phyloP scores from a whole-genome alignment of 306 rosid species.

The Cotoneaster glaucophyllus region DNA sequence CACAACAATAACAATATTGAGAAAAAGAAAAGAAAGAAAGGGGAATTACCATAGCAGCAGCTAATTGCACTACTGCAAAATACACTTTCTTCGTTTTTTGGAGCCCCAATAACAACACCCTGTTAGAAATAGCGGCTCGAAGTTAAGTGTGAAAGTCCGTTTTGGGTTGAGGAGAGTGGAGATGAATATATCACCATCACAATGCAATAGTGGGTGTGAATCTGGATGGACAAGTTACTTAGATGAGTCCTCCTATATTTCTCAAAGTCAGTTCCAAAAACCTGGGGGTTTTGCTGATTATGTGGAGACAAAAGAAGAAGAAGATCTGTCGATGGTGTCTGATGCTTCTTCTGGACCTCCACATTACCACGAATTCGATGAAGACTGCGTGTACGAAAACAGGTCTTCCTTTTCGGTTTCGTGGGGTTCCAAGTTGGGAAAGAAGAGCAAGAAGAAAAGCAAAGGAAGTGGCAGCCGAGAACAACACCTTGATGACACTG shows the following conservation, averaged over 20 bases:
- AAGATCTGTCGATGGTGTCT: constrained; percentile 71
- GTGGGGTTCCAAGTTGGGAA: constrained; percentile 21
- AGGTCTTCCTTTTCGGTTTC: constrained; percentile 18
- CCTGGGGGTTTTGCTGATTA: constrained; percentile 11
- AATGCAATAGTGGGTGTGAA: constrained; percentile 59
- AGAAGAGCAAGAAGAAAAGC: constrained; percentile 30
- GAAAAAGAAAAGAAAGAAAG: constrained; percentile 3
- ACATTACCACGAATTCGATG: constrained; percentile 37
- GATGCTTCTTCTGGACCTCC: constrained; percentile 97
- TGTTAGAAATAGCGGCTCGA: not conserved
- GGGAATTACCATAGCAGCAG: constrained; percentile 11
- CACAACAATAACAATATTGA: constrained; percentile 13
- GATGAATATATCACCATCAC: constrained; percentile 61
- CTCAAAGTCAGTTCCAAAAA: constrained; percentile 30
- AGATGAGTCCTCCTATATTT: constrained; percentile 59
- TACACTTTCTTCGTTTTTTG: not conserved
- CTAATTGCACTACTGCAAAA: not conserved
- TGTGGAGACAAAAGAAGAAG: constrained; percentile 24
- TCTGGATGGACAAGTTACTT: constrained; percentile 94
- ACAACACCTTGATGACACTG: constrained; percentile 80
- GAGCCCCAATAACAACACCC: not conserved
- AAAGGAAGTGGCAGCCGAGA: constrained; percentile 38
- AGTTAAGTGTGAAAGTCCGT: not conserved
- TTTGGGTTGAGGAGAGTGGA: not conserved
- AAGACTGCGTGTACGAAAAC: constrained; percentile 33